These are phyloP conservation scores for Penicillium lagena DNA, from an alignment of 495 filamentous ascomycete genomes.

Conservation along the genomic window DNA sequence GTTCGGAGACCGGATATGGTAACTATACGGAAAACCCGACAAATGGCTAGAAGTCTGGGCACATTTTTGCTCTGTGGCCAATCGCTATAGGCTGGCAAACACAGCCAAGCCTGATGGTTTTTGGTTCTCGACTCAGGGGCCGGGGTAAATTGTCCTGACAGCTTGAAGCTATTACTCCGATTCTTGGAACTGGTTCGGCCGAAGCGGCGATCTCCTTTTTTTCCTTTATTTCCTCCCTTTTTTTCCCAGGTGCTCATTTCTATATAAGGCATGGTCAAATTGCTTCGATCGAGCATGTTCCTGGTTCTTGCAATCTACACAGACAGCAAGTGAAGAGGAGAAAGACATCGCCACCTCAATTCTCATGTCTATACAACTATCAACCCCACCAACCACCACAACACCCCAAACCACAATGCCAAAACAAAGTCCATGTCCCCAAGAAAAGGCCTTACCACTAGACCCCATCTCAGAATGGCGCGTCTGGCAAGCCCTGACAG, in stretches of 20 bases:
- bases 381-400: background rate
- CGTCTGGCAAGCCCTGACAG: conserved; percentile 15
- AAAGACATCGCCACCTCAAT: background rate
- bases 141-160: conserved; percentile 1
- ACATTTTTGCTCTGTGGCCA: conserved; percentile 1
- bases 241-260: background rate
- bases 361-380: background rate
- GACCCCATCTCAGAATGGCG: conserved; percentile 20
- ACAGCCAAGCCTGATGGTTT: conserved; percentile 2
- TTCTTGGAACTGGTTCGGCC: conserved; percentile 3
- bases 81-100: background rate
- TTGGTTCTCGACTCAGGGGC: background rate
- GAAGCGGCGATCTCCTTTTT: background rate
- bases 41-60: background rate
- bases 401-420: background rate
- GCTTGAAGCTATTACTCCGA: background rate
- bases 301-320: too few relatives aligned
- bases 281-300: too few relatives aligned
- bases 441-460: background rate
- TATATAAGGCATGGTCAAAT: background rate
- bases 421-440: background rate
- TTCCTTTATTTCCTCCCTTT: background rate
- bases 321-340: too few relatives aligned
- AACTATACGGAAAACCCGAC: background rate
- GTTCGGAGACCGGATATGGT: too few relatives aligned